Evolutionary conservation across 805 yeast genomes (phyloP), one percentile per base, ranked within the genome.

Genomic region (Zygosaccharomyces bisporus): DNA sequence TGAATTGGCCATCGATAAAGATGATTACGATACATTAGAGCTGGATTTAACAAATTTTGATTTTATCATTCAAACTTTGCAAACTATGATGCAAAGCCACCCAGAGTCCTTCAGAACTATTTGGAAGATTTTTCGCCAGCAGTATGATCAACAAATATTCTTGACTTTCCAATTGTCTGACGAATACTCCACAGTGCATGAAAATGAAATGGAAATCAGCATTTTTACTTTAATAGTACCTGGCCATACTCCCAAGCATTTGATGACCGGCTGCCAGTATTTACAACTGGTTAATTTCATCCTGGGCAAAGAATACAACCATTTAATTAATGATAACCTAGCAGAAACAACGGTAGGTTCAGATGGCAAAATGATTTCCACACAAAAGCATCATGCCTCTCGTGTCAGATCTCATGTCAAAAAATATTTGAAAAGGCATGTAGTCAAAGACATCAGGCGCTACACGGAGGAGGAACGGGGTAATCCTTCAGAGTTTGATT

Each of bases 371-470:
- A 48, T 51, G 45, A 53, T 53, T 12, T 46, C 54, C 9, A 49
- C 54, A 4, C 51, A 50, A 27, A 53, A 53, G 34, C 47, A 51
- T 32, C 56, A 53, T 31, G 56, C 53, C 12, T 48, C 53, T 37
- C 31, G 56, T 23, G 51, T 51, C 10, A 42, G 56, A 35, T 53
- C 56, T 13, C 54, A 51, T 14, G 54, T 52, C 13, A 53, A 53
- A 21, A 50, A 50, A 35, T 49, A 44, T 18, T 43, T 53, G 37
- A 50, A 49, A 36, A 49, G 54, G 18, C 53, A 53, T 34, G 53
- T 50, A 4, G 51, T 53, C 6, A 53, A 53, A 34, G 52, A 50
- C 32, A 43, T 47, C 10, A 45, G 42, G 23, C 48, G 47, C 8
- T 44, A 50, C 17, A 39, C 49, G 6, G 46, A 41, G 13, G 49